Conservation (phyloP, 768 basidiomycete species). For the Cystofilobasidium bisporidii region DNA sequence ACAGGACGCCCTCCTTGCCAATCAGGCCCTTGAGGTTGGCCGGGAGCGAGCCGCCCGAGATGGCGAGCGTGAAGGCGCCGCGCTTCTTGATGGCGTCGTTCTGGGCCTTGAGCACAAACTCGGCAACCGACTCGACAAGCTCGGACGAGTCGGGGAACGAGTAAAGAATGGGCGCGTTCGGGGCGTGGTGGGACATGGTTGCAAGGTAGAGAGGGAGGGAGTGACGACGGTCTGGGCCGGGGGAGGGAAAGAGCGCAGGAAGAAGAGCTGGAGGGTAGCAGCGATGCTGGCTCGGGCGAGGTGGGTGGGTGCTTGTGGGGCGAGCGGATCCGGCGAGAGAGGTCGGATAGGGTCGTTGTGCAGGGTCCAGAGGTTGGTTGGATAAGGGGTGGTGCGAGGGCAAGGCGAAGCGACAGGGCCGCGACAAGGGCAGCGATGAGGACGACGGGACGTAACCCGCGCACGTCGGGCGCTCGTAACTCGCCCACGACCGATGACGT, state of each 20-base stretch:
- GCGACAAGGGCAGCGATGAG: too few relatives aligned
- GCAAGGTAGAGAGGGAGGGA: too few relatives aligned
- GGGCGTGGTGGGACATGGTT: constrained; percentile 36
- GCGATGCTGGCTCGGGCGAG: too few relatives aligned
- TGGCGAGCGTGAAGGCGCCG: constrained; percentile 80
- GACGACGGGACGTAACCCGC: too few relatives aligned
- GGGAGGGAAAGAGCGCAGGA: not conserved
- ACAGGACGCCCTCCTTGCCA: constrained; percentile 56
- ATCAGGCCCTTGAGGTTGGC: constrained; percentile 65
- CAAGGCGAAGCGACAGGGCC: too few relatives aligned
- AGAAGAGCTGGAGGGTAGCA: not conserved
- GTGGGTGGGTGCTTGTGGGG: too few relatives aligned
- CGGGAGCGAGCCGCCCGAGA: constrained; percentile 88
- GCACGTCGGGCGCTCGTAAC: too few relatives aligned
- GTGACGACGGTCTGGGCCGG: not conserved
- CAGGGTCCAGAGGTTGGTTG: too few relatives aligned
- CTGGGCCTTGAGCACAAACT: constrained; percentile 77
- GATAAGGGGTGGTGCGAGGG: too few relatives aligned
- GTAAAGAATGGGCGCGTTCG: constrained; percentile 59
- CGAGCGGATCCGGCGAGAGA: too few relatives aligned
- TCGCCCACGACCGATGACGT: too few relatives aligned
- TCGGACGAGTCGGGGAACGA: constrained; percentile 53
- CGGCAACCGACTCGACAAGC: constrained; percentile 60
- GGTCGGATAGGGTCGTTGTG: too few relatives aligned
- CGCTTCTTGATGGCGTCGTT: constrained; percentile 79